Evolutionary conservation across 2,329 filamentous ascomycete genomes (phyloP).

Genomic region (Cladosporium halotolerans): DNA sequence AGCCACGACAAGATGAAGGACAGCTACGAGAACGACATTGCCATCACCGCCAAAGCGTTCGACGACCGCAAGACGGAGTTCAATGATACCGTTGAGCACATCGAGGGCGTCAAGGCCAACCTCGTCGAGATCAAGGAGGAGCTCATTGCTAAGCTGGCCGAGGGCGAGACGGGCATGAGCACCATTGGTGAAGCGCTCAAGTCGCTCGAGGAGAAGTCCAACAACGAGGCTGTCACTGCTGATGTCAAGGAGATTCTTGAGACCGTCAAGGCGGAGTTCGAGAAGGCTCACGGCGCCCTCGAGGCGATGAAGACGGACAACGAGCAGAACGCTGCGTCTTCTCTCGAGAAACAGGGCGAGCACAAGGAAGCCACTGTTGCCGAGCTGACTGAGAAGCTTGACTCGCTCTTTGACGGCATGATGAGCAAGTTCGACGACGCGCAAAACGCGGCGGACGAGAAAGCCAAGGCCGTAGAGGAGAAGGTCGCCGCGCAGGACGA

Average conservation of each 20-base stretch:
- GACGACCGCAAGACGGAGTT: conserved; percentile 82
- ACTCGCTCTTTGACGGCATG: conserved; percentile 76
- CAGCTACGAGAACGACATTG: conserved; percentile 66
- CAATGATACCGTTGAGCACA: conserved; percentile 67
- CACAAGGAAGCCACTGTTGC: conserved; percentile 49
- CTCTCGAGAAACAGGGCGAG: conserved; percentile 56
- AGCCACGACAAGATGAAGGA: conserved; percentile 64
- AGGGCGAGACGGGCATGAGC: conserved; percentile 62
- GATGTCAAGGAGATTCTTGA: conserved; percentile 58
- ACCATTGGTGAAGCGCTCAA: conserved; percentile 56
- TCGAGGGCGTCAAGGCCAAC: conserved; percentile 70
- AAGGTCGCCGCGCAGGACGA: conserved; percentile 67
- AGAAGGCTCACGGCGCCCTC: conserved; percentile 74
- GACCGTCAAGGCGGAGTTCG: conserved; percentile 77
- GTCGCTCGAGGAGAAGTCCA: conserved; percentile 63
- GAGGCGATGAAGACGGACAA: conserved; percentile 75
- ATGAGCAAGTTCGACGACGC: conserved; percentile 85
- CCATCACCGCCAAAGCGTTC: conserved; percentile 69
- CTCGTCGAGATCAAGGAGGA: conserved; percentile 73
- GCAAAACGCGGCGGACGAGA: conserved; percentile 66
- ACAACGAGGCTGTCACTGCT: conserved; percentile 37
- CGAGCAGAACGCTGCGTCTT: conserved; percentile 52
- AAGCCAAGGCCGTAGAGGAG: conserved; percentile 65
- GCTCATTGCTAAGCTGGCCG: conserved; percentile 68
- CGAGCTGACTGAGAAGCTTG: conserved; percentile 52